Base-by-base conservation (phyloP, 306 rosid genomes). In the Ormosia semicastrata region DNA sequence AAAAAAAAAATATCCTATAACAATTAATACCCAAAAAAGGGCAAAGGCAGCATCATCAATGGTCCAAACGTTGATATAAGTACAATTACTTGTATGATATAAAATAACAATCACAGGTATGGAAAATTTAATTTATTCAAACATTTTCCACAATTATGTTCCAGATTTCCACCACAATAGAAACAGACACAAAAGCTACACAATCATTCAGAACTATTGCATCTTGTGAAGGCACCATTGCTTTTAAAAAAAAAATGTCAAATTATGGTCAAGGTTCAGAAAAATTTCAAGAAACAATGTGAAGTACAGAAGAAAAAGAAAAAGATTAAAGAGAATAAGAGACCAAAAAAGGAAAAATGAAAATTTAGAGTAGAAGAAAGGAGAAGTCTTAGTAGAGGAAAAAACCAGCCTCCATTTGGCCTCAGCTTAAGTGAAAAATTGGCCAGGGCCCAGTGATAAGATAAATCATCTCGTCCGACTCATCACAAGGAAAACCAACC, bases 401-500 rank as follows among this genome's bases (percentile, higher is more conserved):
- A 30, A 56, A 46, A 43, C n/a, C 32, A 60, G 39, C 40, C 24
- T 36, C 81, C 3, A 17, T 53, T 75, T 75, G 33, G 58, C 36
- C 10, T 37, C 44, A 68, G n/a, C n/a, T 74, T 29, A 29, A 40
- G 53, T 32, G 6, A 29, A 24, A 57, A 73, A 2, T 24, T 0
- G 46, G 11, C 6, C 15, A 60, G 17, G 59, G 10, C 50, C 29
- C 15, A 17, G 39, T 34, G 18, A 63, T 47, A 62, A 60, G 53
- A 37, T 50, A 59, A 54, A 39, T 60, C 69, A 44, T 59, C 30
- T 44, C 49, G 8, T 14, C 73, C 37, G 46, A 14, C 50, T 44
- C 71, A 66, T 67, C 63, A 68, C 8, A 49, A 71, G 64, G 15
- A 66, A 87, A 68, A 58, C 37, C 77, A 65, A 93, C 96, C 94